phyloP scores from a whole-genome alignment of 148 eudicot species.

The Vaccinium darrowii region DNA sequence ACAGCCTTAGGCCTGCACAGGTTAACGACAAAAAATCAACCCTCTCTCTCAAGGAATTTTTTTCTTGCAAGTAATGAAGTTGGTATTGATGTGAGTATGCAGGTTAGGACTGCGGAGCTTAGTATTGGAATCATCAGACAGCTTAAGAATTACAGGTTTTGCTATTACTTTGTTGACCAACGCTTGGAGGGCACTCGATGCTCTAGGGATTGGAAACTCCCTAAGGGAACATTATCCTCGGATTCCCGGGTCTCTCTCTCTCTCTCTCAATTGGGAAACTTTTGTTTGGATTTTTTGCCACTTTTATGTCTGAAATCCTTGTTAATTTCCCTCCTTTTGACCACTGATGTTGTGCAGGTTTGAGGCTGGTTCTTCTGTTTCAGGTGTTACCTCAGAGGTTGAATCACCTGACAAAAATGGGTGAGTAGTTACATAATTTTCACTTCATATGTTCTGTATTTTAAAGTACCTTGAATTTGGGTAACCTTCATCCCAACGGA shows the following conservation, averaged over 20 bases:
- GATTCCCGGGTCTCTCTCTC: slow-evolving; percentile 25
- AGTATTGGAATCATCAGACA: slow-evolving; percentile 55
- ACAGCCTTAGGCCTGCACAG: slow-evolving; percentile 52
- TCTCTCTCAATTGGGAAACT: background rate
- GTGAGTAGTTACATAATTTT: background rate
- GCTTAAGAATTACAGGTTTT: slow-evolving; percentile 41
- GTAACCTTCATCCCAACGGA: too few species aligned
- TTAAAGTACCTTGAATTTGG: too few species aligned
- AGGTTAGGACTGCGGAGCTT: slow-evolving; percentile 23
- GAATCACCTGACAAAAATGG: background rate
- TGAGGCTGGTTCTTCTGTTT: background rate
- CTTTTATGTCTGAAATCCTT: background rate
- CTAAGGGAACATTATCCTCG: slow-evolving; percentile 30
- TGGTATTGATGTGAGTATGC: slow-evolving; percentile 1
- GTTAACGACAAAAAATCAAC: background rate
- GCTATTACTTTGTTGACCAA: slow-evolving; percentile 44
- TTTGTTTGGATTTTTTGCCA: background rate
- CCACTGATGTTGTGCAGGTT: background rate
- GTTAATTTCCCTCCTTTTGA: background rate
- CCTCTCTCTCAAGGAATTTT: background rate
- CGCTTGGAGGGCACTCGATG: slow-evolving; percentile 55
- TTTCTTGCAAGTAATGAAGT: slow-evolving; percentile 2
- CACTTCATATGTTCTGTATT: background rate
- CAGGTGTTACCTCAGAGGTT: background rate
- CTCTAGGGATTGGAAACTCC: slow-evolving; percentile 33